Conservation (phyloP, 2,329 filamentous ascomycete genomes). For the Exophiala lecanii-corni region DNA sequence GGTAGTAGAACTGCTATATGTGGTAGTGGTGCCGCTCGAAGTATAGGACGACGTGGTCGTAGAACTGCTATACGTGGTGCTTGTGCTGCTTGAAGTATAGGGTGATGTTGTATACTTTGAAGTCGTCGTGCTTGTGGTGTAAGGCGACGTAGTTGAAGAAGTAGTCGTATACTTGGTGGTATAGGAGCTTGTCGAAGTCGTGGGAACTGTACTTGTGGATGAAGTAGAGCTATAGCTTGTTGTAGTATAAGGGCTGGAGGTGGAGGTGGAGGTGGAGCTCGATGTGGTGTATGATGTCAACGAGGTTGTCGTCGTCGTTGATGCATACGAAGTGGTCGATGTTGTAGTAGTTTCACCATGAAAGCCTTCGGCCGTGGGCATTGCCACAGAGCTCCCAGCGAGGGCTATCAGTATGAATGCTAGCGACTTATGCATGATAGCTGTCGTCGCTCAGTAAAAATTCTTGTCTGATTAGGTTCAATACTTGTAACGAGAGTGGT, state of each 20-base stretch:
- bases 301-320: constrained; percentile 5
- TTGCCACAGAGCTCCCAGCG: constrained; percentile 23
- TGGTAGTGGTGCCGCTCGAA: constrained; percentile 1
- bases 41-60: constrained; percentile 8
- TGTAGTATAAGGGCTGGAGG: neutral
- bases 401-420: constrained; percentile 23
- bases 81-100: neutral
- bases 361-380: constrained; percentile 19
- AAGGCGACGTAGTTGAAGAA: constrained; percentile 6
- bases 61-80: neutral
- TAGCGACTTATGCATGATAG: constrained; percentile 15
- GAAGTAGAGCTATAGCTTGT: constrained; percentile 1
- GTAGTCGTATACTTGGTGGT: constrained; percentile 7
- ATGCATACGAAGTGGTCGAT: constrained; percentile 7
- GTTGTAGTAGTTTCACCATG: constrained; percentile 9
- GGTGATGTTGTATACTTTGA: neutral
- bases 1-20: no score
- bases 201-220: neutral
- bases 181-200: constrained; percentile 1
- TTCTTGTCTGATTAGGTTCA: constrained; percentile 2
- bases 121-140: constrained; percentile 8
- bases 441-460: constrained; percentile 1
- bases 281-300: constrained; percentile 1
- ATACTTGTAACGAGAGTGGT: constrained; percentile 1
- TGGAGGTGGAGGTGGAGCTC: constrained; percentile 5